Base-by-base conservation (phyloP, 2,329 filamentous ascomycete species). In the Celoporthe dispersa region DNA sequence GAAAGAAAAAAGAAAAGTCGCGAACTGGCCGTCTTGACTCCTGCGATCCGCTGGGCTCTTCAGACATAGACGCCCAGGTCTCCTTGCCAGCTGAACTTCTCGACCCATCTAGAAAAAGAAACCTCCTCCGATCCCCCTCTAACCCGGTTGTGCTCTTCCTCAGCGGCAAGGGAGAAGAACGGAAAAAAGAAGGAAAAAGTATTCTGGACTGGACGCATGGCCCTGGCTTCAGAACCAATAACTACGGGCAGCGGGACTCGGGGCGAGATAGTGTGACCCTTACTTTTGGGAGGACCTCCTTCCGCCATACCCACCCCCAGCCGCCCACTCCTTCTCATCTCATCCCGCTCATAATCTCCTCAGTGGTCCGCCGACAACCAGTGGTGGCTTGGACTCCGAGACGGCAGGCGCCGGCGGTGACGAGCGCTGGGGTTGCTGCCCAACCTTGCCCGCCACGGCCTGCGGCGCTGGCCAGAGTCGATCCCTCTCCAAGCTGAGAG, bases 361-460 rank as follows among this genome's bases (percentile, higher is more conserved):
- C 3, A 55, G 25, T 31, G 14, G 53, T 57, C 14, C 28, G 28
- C 11, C 25, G 14, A 31, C 25, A 28, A 9, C 48, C 28, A 16
- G 22, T 48, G 44, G 22, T 28, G 51, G 25, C 51, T 25, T 55
- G n/a, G 9, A 28, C 3, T 12, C 51, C 51, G n/a, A 28, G 51
- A 16, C 51, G 53, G 53, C 53, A 16, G 53, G 25, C 53, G 25
- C 53, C 53, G 53, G 53, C 53, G 53, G 53, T 57, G 53, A 31
- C 53, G 25, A 31, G 53, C 5, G 28, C 22, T 31, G 53, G 28
- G 14, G 14, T 55, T 19, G 14, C 53, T 19, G 6, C 28, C 14
- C 28, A 57, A 19, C 3, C 25, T 28, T 31, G 53, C 25, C 28
- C 51, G 16, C 51, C n/a, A 4, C 33, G 53, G 12, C 25, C 25